Percentiles rank a stretch among this genome's conserved stretches.
Conservation (phyloP, 192 early-diverging fungal genomes). For the Borealophlyctis nickersoniae region DNA sequence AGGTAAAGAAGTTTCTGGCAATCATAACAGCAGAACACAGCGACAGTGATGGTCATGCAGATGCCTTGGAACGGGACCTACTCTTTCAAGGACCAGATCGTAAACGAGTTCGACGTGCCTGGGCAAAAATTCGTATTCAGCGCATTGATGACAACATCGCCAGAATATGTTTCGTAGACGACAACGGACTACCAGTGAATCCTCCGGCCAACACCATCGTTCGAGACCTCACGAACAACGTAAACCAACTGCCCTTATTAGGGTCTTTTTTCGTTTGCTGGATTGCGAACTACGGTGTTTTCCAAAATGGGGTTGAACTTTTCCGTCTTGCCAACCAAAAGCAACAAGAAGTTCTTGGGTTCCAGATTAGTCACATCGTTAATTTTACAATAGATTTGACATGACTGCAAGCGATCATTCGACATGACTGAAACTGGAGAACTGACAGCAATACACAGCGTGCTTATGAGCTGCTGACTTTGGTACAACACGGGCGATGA, state of each 20-base stretch:
- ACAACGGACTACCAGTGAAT: constrained; percentile 6
- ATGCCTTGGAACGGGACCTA: constrained; percentile 9
- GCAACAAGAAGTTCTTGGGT: not conserved
- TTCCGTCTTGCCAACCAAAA: constrained; percentile 12
- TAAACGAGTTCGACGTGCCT: constrained; percentile 11
- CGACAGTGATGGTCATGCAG: not conserved
- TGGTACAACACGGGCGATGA: too few relatives aligned
- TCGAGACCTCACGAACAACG: constrained; percentile 3
- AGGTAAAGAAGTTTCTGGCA: too few relatives aligned
- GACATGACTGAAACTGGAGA: too few relatives aligned
- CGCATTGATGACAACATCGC: too few relatives aligned
- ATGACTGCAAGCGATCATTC: too few relatives aligned
- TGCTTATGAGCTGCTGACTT: too few relatives aligned
- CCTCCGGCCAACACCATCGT: constrained; percentile 9
- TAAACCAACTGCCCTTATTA: constrained; percentile 1
- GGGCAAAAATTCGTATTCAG: constrained; percentile 1
- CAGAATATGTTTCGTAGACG: constrained; percentile 5
- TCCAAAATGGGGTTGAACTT: constrained; percentile 12
- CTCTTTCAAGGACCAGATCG: constrained; percentile 6
- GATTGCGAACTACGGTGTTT: constrained; percentile 8
- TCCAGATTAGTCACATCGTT: too few relatives aligned
- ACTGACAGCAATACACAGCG: too few relatives aligned
- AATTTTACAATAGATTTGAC: too few relatives aligned
- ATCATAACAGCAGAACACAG: not conserved
- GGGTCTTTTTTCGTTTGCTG: not conserved